Base-by-base conservation (phyloP, 1,284 basidiomycete species). In the Wallemia ichthyophaga region DNA sequence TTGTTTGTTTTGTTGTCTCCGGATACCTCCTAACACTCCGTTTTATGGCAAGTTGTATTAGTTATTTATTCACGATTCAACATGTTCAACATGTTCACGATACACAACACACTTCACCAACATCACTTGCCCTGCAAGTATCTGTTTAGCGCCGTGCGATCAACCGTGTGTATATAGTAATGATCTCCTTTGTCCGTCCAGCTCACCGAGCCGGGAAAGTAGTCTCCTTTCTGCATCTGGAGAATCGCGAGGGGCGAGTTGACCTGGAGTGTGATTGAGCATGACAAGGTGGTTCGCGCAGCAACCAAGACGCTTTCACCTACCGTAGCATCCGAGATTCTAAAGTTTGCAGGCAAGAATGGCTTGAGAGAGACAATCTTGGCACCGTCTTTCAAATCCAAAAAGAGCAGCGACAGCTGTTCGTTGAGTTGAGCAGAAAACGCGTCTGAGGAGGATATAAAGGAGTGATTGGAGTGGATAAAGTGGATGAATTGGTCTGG, bases 361-460 rank as follows among this genome's bases (percentile, higher is more conserved):
- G 74, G 74, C 60, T 75, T 75, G 24, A 78, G 65, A 21, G 71
- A 72, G 60, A 78, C 70, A 48, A 78, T 71, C 58, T 67, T 69
- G 1, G 74, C 71, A 9, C 72, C 71, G 26, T 75, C 73, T 62
- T 72, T 73, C 28, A 78, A 66, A 58, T 77, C 76, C 26, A 78
- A 68, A 65, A 78, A 78, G 55, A 74, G 67, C 27, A 75, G 66
- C 2, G 72, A 72, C 17, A 78, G 69, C 25, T 71, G 69, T 28
- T 73, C 71, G 65, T 77, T 77, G 13, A 76, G 70, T 1, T 67
- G 63, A 0, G 75, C 71, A 1, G 74, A 71, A 66, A 74, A 74
- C 2, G 73, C 74, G 62, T n/a, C n/a, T n/a, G n/a, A n/a, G n/a
- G n/a, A n/a, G n/a, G n/a, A n/a, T n/a, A n/a, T n/a, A n/a, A n/a